Evolutionary conservation across 2,329 filamentous ascomycete species (phyloP).

Genomic region (Pestalotiopsis sp.): DNA sequence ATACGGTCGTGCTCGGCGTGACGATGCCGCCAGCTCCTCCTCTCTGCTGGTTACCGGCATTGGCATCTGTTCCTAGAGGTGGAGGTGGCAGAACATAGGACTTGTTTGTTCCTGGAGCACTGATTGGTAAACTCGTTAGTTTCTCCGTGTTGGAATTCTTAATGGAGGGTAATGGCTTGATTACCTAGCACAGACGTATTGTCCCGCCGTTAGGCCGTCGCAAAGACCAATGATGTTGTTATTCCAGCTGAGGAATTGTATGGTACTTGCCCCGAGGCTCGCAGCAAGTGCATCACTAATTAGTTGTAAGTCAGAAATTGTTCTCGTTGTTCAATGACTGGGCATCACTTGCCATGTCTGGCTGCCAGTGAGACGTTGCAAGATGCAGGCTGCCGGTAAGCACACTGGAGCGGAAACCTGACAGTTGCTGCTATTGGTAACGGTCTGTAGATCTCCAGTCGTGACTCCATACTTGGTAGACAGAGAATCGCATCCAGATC

Average conservation of each 20-base stretch:
- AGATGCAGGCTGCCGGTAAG: slow-evolving; percentile 1
- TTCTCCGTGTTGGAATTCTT: not conserved
- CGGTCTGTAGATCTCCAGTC: not conserved
- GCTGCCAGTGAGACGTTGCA: not conserved
- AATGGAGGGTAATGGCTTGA: no score
- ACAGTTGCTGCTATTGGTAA: not conserved
- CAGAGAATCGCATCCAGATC: slow-evolving; percentile 1
- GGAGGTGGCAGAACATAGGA: not conserved
- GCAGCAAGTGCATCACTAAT: not conserved
- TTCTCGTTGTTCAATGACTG: no score
- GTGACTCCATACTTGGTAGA: slow-evolving; percentile 2
- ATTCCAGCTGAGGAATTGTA: slow-evolving; percentile 5
- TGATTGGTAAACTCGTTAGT: not conserved
- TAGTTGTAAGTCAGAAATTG: not conserved
- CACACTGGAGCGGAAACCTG: not conserved
- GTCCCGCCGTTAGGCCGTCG: not conserved
- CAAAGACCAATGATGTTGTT: slow-evolving; percentile 3
- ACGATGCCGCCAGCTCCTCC: slow-evolving; percentile 3
- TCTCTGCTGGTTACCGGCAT: slow-evolving; percentile 9
- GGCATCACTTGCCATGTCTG: not conserved
- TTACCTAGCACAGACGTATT: slow-evolving; percentile 11
- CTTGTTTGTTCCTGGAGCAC: slow-evolving; percentile 4
- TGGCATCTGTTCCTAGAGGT: slow-evolving; percentile 3
- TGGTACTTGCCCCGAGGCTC: not conserved
- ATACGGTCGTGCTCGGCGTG: slow-evolving; percentile 1